These are phyloP conservation scores for Helminthosporium solani DNA, from an alignment of 2,329 filamentous ascomycete species.

Conservation along the genomic window DNA sequence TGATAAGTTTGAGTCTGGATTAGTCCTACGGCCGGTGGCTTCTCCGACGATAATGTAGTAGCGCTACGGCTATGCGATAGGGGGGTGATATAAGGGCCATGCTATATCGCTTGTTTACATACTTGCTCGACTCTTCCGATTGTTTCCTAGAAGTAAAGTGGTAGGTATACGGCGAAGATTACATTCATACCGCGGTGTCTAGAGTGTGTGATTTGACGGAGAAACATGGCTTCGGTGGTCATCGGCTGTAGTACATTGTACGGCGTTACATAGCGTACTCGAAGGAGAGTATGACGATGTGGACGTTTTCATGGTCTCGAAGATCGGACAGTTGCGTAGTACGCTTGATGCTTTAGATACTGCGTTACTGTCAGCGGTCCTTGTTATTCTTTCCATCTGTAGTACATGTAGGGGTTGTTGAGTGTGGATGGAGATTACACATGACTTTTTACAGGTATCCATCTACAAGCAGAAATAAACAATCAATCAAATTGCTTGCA, in stretches of 20 bases:
- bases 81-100: constrained; percentile 34
- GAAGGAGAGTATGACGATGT: constrained; percentile 38
- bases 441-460: no score
- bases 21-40: constrained; percentile 1
- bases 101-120: no score
- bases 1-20: no score
- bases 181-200: neutral
- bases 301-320: constrained; percentile 39
- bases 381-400: no score
- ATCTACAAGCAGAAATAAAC: no score
- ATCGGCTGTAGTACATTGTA: constrained; percentile 43
- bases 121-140: no score
- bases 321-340: constrained; percentile 6
- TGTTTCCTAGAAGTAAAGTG: no score
- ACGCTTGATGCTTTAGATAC: constrained; percentile 5
- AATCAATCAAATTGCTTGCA: no score
- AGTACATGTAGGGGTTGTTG: no score
- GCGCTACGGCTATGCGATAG: constrained; percentile 19
- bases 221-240: constrained; percentile 31
- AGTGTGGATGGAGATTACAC: no score
- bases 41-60: neutral
- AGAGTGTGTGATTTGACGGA: constrained; percentile 33
- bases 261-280: constrained; percentile 37
- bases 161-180: neutral
- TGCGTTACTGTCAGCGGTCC: constrained; percentile 2